A percentile compares a stretch with the other conserved stretches of the same genome.
Conservation (phyloP, 192 early-diverging fungal species). For the Funneliformis geosporum region DNA sequence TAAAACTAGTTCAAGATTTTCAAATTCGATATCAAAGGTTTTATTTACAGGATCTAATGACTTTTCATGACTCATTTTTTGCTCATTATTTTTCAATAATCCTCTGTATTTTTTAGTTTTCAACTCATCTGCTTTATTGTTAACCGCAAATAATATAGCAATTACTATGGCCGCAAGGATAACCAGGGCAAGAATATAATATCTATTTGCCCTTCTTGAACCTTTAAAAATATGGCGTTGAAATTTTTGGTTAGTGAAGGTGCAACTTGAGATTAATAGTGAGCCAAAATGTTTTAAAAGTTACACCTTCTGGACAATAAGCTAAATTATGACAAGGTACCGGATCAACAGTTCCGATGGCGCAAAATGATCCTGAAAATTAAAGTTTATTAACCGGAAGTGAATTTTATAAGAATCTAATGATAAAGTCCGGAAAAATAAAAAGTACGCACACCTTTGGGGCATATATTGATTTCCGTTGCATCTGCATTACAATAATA, state of each 20-base stretch:
- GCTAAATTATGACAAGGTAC: conserved; percentile 37
- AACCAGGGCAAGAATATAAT: conserved; percentile 35
- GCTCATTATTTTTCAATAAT: conserved; percentile 26
- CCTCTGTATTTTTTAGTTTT: conserved; percentile 31
- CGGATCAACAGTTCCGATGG: conserved; percentile 13
- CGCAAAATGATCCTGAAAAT: neutral
- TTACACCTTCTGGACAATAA: conserved; percentile 31
- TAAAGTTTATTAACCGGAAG: conserved; percentile 32
- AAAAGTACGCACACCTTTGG: conserved; percentile 35
- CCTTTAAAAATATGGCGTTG: neutral
- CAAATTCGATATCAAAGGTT: conserved; percentile 61
- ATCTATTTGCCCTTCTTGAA: conserved; percentile 37
- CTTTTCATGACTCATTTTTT: conserved; percentile 29
- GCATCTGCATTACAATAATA: conserved; percentile 57
- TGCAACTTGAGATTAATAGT: neutral
- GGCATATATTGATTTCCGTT: conserved; percentile 48
- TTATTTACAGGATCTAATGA: conserved; percentile 35
- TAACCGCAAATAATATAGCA: conserved; percentile 38
- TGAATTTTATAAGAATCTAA: conserved; percentile 21
- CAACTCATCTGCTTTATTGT: conserved; percentile 30
- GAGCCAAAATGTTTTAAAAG: neutral
- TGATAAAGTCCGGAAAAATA: conserved; percentile 47
- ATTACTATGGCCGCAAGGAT: conserved; percentile 34
- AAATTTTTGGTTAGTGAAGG: neutral
- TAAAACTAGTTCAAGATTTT: conserved; percentile 40